These are phyloP conservation scores for Discostella stelligeroides DNA, from an alignment of 108 stramenopile genomes.

Conservation along the genomic window DNA sequence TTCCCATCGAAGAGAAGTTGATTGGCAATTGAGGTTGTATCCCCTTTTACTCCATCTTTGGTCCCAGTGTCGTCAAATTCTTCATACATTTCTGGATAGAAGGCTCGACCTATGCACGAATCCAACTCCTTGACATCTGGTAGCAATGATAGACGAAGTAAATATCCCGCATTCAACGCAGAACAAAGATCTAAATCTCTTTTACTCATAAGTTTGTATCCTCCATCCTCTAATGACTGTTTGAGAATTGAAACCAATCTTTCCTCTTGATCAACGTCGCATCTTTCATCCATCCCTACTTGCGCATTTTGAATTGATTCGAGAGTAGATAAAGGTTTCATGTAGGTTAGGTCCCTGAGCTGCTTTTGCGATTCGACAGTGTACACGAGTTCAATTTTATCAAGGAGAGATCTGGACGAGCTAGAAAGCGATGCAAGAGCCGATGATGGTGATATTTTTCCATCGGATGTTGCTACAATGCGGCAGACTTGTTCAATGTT, in stretches of 20 bases:
- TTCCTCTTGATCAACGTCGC: constrained; percentile 26
- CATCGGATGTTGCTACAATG: constrained; percentile 59
- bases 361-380: constrained; percentile 59
- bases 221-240: constrained; percentile 73
- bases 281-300: not conserved
- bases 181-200: constrained; percentile 83
- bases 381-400: constrained; percentile 64
- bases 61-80: constrained; percentile 19
- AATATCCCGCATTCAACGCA: constrained; percentile 80
- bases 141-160: constrained; percentile 69
- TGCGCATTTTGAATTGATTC: not conserved
- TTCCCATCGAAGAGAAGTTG: constrained; percentile 66
- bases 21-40: not conserved
- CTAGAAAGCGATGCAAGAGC: constrained; percentile 19
- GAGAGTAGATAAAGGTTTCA: constrained; percentile 18
- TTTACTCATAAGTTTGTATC: constrained; percentile 63
- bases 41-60: not conserved
- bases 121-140: constrained; percentile 67
- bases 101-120: constrained; percentile 55
- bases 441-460: constrained; percentile 45
- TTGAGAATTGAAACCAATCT: constrained; percentile 52
- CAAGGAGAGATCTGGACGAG: constrained; percentile 35
- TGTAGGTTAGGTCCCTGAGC: constrained; percentile 43
- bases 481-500: constrained; percentile 30
- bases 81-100: constrained; percentile 67